These are phyloP conservation scores for Naganishia sp. DNA, from an alignment of 1,284 basidiomycete species.

Conservation along the genomic window DNA sequence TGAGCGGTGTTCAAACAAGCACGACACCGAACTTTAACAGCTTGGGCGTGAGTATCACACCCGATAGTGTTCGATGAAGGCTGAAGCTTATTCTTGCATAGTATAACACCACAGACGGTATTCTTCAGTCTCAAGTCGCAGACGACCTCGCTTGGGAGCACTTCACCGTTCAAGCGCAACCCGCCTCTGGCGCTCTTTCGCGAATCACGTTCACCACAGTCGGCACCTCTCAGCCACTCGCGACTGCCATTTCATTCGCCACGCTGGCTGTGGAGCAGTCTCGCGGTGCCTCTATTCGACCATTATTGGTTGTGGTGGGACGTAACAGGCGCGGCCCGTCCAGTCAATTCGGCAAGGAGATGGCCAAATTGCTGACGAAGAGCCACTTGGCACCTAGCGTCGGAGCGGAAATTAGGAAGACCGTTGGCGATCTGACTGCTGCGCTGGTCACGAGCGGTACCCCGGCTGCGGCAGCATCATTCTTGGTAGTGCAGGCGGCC, in stretches of 20 bases:
- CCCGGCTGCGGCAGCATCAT: slow-evolving; percentile 57
- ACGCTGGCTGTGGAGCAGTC: slow-evolving; percentile 39
- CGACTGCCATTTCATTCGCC: slow-evolving; percentile 58
- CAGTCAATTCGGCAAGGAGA: slow-evolving; percentile 56
- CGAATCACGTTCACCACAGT: slow-evolving; percentile 63
- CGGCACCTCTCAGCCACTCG: slow-evolving; percentile 59
- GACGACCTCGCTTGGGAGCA: slow-evolving; percentile 54
- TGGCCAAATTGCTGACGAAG: slow-evolving; percentile 65
- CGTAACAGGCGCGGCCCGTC: slow-evolving; percentile 69
- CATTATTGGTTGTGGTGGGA: slow-evolving; percentile 66
- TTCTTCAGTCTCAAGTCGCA: slow-evolving; percentile 49
- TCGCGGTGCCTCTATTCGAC: slow-evolving; percentile 47
- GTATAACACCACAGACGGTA: slow-evolving; percentile 18
- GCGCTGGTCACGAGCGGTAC: slow-evolving; percentile 66
- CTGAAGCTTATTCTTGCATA: background rate
- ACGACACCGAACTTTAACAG: slow-evolving; percentile 15
- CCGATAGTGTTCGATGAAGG: background rate
- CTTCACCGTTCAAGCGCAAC: slow-evolving; percentile 39
- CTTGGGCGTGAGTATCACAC: slow-evolving; percentile 2
- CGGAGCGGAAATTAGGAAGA: slow-evolving; percentile 69
- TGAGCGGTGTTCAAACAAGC: slow-evolving; percentile 11
- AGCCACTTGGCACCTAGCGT: slow-evolving; percentile 57
- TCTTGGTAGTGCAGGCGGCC: slow-evolving; percentile 70
- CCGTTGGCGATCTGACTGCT: slow-evolving; percentile 76
- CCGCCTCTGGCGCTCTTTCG: slow-evolving; percentile 42